A percentile compares a stretch with the other conserved stretches of the same genome.
phyloP scores from a whole-genome alignment of 225 moss, liverwort and hornwort species.

The Climacium dendroides region DNA sequence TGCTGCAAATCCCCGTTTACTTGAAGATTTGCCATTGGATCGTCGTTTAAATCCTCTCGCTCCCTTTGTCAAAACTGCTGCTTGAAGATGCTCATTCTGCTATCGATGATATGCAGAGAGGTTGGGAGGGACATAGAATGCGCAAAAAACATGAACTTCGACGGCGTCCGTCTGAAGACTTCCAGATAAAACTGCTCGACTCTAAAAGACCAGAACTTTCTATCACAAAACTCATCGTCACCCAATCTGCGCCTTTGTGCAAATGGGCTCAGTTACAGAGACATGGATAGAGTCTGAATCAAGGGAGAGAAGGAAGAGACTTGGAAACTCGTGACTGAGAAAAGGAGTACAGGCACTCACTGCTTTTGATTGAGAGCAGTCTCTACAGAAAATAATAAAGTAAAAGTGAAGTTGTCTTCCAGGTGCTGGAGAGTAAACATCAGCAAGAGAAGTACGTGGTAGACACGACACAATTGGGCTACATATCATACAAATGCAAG shows the following conservation, averaged over 20 bases:
- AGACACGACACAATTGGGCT: neutral
- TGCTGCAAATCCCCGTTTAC: neutral
- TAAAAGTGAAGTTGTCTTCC: neutral
- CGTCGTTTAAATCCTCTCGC: neutral
- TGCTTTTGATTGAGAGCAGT: slow-evolving; percentile 10
- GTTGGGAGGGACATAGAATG: neutral
- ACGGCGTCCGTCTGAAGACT: neutral
- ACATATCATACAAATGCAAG: slow-evolving; percentile 33
- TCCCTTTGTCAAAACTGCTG: neutral
- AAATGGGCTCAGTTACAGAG: neutral
- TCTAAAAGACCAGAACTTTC: neutral
- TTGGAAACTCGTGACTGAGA: neutral
- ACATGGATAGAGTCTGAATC: neutral
- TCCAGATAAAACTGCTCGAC: neutral
- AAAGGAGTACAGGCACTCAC: neutral
- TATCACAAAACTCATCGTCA: slow-evolving; percentile 1
- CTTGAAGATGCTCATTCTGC: neutral
- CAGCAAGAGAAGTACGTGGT: neutral
- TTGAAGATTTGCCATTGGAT: neutral
- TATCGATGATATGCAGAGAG: neutral
- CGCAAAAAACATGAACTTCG: neutral
- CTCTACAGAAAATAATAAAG: neutral
- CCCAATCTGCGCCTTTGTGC: slow-evolving; percentile 2
- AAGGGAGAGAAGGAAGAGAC: neutral
- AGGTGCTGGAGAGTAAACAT: neutral